phyloP scores from a whole-genome alignment of 352 stramenopile genomes.

The Phytophthora sojae region DNA sequence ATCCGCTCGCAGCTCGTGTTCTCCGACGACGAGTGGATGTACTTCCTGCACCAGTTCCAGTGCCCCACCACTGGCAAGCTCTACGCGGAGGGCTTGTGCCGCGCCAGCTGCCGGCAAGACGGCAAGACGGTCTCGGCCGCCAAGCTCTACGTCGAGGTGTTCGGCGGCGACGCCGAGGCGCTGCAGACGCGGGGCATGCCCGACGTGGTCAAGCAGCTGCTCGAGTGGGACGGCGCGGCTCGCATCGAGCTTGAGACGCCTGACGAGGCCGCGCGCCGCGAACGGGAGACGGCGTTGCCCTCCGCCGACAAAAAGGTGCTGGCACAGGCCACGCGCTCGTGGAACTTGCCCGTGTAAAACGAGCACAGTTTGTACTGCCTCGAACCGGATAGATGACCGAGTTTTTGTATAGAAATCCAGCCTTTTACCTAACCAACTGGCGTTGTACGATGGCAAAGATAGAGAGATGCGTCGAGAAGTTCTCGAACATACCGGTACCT shows the following conservation, averaged over 20 bases:
- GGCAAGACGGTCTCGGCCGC: conserved; percentile 23
- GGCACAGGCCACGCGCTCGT: conserved; percentile 34
- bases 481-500: conserved; percentile 28
- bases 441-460: conserved; percentile 9
- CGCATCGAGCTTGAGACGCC: conserved; percentile 40
- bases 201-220: conserved; percentile 48
- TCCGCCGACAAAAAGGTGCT: conserved; percentile 23
- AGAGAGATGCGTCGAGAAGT: conserved; percentile 16
- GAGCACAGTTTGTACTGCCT: not conserved
- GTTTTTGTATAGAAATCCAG: conserved; percentile 4
- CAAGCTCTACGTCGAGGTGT: conserved; percentile 43
- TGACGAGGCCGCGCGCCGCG: conserved; percentile 17
- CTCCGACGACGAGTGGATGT: conserved; percentile 62
- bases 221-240: conserved; percentile 49
- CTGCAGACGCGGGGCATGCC: conserved; percentile 44
- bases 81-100: conserved; percentile 63
- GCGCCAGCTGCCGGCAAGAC: conserved; percentile 43
- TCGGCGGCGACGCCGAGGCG: conserved; percentile 18
- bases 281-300: conserved; percentile 25
- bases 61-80: conserved; percentile 65
- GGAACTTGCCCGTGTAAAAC: conserved; percentile 45
- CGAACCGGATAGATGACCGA: conserved; percentile 12
- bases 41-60: conserved; percentile 67
- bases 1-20: conserved; percentile 60
- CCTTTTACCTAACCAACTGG: not conserved